Conservation (phyloP, 2,329 filamentous ascomycete genomes). For the Fusarium heterosporum region DNA sequence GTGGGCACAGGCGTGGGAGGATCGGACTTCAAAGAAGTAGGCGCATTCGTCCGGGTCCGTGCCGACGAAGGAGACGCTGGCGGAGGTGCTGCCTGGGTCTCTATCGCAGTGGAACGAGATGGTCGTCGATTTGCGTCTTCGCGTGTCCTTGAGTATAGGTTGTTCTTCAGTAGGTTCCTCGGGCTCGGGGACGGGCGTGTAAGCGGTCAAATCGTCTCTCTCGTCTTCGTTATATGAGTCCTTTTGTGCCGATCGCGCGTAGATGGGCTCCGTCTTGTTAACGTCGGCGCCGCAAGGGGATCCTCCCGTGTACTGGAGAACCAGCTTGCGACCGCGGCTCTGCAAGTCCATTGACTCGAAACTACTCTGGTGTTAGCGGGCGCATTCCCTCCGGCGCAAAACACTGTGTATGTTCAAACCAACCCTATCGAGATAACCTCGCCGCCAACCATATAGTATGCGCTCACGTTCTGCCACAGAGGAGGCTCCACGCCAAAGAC, state of each 20-base stretch:
- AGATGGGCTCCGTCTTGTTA: constrained; percentile 51
- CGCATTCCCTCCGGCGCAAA: constrained; percentile 6
- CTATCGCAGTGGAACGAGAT: constrained; percentile 95
- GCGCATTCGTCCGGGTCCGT: constrained; percentile 87
- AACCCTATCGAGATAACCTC: constrained; percentile 81
- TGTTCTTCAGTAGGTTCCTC: constrained; percentile 37
- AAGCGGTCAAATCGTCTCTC: constrained; percentile 16
- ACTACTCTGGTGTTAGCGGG: constrained; percentile 40
- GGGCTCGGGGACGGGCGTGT: constrained; percentile 28
- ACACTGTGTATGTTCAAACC: constrained; percentile 46
- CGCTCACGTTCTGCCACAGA: constrained; percentile 79
- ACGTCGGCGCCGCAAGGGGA: constrained; percentile 73
- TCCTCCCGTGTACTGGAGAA: constrained; percentile 81
- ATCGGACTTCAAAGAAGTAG: constrained; percentile 95
- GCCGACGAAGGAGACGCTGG: constrained; percentile 85
- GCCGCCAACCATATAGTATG: constrained; percentile 76
- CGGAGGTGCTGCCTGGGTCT: constrained; percentile 75
- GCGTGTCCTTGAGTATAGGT: constrained; percentile 38
- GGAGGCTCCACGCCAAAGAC: constrained; percentile 72
- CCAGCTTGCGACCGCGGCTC: constrained; percentile 77
- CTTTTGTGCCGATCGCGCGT: constrained; percentile 47
- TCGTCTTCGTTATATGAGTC: constrained; percentile 47
- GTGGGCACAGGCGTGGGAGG: constrained; percentile 79
- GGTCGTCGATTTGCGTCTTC: constrained; percentile 79
- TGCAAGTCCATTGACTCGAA: constrained; percentile 64